phyloP scores from a whole-genome alignment of 2,329 filamentous ascomycete species.

The Nannizzia gypsea region DNA sequence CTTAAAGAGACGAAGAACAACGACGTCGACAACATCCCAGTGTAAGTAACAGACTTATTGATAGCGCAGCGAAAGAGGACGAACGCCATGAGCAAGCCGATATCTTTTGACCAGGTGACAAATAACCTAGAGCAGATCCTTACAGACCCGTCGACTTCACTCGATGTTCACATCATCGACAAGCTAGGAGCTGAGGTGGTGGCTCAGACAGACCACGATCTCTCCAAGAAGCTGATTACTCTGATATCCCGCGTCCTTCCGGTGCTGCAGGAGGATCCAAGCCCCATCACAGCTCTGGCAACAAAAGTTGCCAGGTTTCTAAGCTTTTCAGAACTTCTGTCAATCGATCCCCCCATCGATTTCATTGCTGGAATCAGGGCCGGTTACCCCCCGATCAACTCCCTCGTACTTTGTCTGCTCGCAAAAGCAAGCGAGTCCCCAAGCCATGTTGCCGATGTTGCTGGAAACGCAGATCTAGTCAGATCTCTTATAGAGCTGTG shows the following conservation, averaged over 20 bases:
- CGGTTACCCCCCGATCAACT: conserved; percentile 43
- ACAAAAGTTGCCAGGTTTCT: conserved; percentile 39
- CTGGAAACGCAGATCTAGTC: conserved; percentile 44
- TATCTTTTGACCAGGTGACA: conserved; percentile 26
- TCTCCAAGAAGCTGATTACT: conserved; percentile 31
- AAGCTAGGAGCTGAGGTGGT: conserved; percentile 37
- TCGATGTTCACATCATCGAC: conserved; percentile 41
- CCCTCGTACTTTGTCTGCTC: conserved; percentile 44
- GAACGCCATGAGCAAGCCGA: conserved; percentile 24
- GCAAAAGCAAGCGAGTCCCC: conserved; percentile 42
- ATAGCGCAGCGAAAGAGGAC: not conserved
- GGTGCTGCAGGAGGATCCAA: conserved; percentile 46
- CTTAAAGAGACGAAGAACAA: too few relatives aligned
- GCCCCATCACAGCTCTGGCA: conserved; percentile 43
- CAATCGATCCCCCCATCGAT: conserved; percentile 39
- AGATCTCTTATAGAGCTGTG: conserved; percentile 45
- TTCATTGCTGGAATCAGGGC: conserved; percentile 44
- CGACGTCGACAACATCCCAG: too few relatives aligned
- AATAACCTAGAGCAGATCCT: conserved; percentile 36
- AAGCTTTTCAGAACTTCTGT: conserved; percentile 39
- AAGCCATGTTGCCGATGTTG: conserved; percentile 47
- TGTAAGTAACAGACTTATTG: too few relatives aligned
- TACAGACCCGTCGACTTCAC: conserved; percentile 32
- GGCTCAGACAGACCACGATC: conserved; percentile 23
- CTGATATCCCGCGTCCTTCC: conserved; percentile 42